A percentile compares a stretch with the other conserved stretches of the same genome.
Conservation (phyloP, 2,329 filamentous ascomycete genomes). For the Penicillium brevicompactum region DNA sequence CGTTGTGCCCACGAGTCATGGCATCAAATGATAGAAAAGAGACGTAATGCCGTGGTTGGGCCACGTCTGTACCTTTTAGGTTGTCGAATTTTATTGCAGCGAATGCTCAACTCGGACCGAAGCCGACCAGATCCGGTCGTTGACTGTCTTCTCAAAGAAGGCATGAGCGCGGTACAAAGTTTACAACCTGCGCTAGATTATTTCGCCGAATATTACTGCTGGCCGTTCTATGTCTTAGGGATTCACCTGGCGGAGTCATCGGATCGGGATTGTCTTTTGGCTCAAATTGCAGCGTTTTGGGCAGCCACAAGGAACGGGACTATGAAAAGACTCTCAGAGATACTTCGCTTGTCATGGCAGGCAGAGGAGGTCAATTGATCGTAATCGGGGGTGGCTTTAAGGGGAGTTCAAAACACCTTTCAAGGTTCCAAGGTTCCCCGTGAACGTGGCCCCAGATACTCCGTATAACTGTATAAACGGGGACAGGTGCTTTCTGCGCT, state of each 20-base stretch:
- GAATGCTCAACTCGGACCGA: neutral
- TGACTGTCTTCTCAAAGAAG: conserved; percentile 13
- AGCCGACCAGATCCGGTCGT: neutral
- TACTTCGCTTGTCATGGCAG: conserved; percentile 13
- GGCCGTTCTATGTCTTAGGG: conserved; percentile 26
- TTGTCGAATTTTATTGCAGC: conserved; percentile 16
- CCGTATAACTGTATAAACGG: too few relatives aligned
- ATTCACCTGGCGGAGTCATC: conserved; percentile 4
- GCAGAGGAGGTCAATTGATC: neutral
- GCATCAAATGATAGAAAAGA: neutral
- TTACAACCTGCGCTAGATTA: conserved; percentile 24
- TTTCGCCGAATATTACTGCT: conserved; percentile 31
- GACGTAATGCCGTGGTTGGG: neutral
- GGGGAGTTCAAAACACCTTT: neutral
- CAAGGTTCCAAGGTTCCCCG: too few relatives aligned
- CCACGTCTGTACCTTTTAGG: conserved; percentile 20
- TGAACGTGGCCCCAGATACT: too few relatives aligned
- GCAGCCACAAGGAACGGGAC: conserved; percentile 25
- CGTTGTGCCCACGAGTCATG: neutral
- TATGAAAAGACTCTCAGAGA: conserved; percentile 23
- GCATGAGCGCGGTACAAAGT: conserved; percentile 10
- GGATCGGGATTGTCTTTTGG: conserved; percentile 16
- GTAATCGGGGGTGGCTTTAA: neutral
- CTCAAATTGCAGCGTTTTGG: conserved; percentile 23
- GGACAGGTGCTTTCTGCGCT: too few relatives aligned